Evolutionary conservation across 441 rosid species (phyloP).

Genomic region (Eutrema salsugineum): DNA sequence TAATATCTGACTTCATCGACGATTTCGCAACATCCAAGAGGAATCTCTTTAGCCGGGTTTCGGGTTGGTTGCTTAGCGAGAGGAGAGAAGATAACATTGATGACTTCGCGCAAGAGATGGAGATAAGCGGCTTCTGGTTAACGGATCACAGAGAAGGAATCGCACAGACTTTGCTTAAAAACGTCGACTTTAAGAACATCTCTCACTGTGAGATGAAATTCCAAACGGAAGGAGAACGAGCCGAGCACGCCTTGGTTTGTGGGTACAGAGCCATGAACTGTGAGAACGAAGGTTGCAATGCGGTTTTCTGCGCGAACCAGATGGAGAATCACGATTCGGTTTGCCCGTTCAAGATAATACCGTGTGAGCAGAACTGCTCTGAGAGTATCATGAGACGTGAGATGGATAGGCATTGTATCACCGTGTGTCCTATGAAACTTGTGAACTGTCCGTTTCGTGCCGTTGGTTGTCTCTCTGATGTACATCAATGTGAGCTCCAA

Average conservation of each 20-base stretch:
- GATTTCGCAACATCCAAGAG: constrained; percentile 74
- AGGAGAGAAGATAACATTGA: constrained; percentile 82
- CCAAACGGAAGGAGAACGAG: constrained; percentile 47
- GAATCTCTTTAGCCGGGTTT: constrained; percentile 74
- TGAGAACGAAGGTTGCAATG: constrained; percentile 62
- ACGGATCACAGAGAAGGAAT: constrained; percentile 57
- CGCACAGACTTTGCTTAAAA: constrained; percentile 61
- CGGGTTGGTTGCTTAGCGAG: constrained; percentile 86
- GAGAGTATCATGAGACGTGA: constrained; percentile 67
- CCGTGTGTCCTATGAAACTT: constrained; percentile 85
- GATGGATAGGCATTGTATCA: constrained; percentile 93
- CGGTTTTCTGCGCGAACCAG: constrained; percentile 48
- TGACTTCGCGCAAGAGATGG: constrained; percentile 88
- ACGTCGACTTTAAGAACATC: constrained; percentile 66
- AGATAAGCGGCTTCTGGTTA: constrained; percentile 75
- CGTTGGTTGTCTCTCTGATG: constrained; percentile 62
- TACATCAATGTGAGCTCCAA: constrained; percentile 53
- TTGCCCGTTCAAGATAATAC: constrained; percentile 80
- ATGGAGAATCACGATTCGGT: constrained; percentile 58
- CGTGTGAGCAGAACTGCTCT: constrained; percentile 81
- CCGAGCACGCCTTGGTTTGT: constrained; percentile 44
- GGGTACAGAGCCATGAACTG: constrained; percentile 67
- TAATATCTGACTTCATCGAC: constrained; percentile 67
- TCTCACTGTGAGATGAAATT: constrained; percentile 71
- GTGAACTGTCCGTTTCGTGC: constrained; percentile 78